Base-by-base conservation (phyloP, 352 stramenopile species). In the Phytophthora macrochlamydospora region DNA sequence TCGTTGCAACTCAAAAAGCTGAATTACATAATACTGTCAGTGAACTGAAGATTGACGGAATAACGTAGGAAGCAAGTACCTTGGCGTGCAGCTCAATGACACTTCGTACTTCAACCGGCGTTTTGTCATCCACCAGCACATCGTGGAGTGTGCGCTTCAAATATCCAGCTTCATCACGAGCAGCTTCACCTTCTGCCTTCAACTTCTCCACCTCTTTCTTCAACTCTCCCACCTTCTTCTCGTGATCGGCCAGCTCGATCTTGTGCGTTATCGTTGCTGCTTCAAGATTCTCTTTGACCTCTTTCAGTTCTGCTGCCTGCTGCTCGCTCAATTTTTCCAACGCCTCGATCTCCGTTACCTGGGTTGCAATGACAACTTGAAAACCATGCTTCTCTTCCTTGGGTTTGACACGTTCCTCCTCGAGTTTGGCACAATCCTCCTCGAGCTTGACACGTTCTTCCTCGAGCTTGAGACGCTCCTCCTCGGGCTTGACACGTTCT, bases 41-140 rank as follows among this genome's bases (percentile, higher is more conserved):
- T 52, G 11, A 65, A 30, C 0, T 29, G 18, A 24, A 24, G 18
- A 24, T 24, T 24, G 18, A 24, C 18, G 18, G 18, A 24, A 24
- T 24, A 24, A 24, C 18, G 18, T 7, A 9, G 6, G 43, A 4
- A 29, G 7, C 12, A 24, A 12, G 45, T 63, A 78, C 69, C 65
- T 65, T 53, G 9, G 45, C 44, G 1, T 65, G 29, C 29, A 77
- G 54, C 4, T 74, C 69, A 12, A 49, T 37, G 9, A 71, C 31
- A 28, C 14, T 56, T 18, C 57, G 56, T 37, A 68, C 52, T 68
- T 74, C 52, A 13, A n/a, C 18, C 0, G 40, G 18, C 11, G 38
- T 31, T 29, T 51, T 67, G 18, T 61, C 51, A 9, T 69, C 65
- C 4, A 32, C 52, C 1, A 69, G n/a, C 7, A 78, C 48, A 35